Evolutionary conservation across 345 rosid species (phyloP), one percentile per base, ranked within the genome.

Genomic region (Acer saccharum): DNA sequence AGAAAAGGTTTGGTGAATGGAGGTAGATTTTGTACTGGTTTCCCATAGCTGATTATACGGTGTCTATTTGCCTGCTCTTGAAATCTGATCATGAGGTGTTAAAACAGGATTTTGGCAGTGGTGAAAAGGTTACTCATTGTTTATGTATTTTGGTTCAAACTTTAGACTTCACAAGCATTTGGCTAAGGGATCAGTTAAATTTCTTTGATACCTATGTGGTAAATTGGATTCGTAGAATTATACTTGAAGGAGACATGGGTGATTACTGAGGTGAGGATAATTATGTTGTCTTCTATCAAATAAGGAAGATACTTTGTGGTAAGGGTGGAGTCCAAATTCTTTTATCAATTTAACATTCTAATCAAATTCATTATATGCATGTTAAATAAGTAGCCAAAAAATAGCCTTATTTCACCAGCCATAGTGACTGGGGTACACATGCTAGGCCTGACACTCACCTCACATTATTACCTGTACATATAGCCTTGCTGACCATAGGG

Each of bases 371-470:
- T 32, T 41, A 5, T 18, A 3, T 17, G 23, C 18, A 66, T 8
- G 52, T 67, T 67, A 23, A 48, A 44, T 69, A 23, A 13, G 23
- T 41, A 39, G 74, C 64, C 32, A 29, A 71, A 71, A 44, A 23
- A 27, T 14, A 29, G n/a, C 14, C n/a, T 70, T 50, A 27, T 52
- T 27, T 52, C 3, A 10, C 23, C 1, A 2, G 23, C 46, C 46
- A 25, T 8, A 4, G 1, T 17, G 62, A 58, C 74, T 32, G 3
- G 25, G 48, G 17, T 10, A 10, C 25, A 18, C n/a, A 11, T 71
- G 64, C 46, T 17, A 41, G 50, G 18, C 48, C 18, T 55, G 46
- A 10, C 10, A 18, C 48, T 71, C 7, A 54, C 16, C 17, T 55
- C 64, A 55, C 25, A 5, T 2, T 10, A 54, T 14, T 13, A 11